phyloP scores from a whole-genome alignment of 116 monocot genomes.

The Iris pallida region DNA sequence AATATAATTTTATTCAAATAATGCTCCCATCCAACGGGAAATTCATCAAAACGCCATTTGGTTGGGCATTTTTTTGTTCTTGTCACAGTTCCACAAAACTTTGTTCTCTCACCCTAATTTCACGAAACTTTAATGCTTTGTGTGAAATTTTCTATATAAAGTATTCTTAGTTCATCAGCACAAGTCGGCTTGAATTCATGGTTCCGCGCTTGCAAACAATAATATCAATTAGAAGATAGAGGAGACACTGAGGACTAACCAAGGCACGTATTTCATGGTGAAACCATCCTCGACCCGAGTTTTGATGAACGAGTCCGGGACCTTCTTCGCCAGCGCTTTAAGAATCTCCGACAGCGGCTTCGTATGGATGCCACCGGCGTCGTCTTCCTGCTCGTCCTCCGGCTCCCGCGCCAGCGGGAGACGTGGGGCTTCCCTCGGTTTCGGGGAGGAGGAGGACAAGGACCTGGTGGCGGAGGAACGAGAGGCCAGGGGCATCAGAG shows the following conservation, averaged over 20 bases:
- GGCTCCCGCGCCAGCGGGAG: neutral
- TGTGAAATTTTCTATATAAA: too few relatives aligned
- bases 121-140: too few relatives aligned
- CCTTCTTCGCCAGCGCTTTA: slow-evolving; percentile 39
- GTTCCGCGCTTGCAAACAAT: too few relatives aligned
- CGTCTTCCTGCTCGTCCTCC: slow-evolving; percentile 15
- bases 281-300: slow-evolving; percentile 29
- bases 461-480: slow-evolving; percentile 24
- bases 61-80: too few relatives aligned
- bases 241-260: slow-evolving; percentile 20
- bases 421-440: slow-evolving; percentile 3
- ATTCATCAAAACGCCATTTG: too few relatives aligned
- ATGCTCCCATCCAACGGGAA: too few relatives aligned
- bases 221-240: neutral
- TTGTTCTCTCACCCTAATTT: too few relatives aligned
- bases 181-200: too few relatives aligned
- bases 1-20: too few relatives aligned
- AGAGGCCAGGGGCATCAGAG: neutral
- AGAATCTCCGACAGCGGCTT: slow-evolving; percentile 41
- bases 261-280: slow-evolving; percentile 40
- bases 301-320: slow-evolving; percentile 41
- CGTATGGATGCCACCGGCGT: slow-evolving; percentile 23
- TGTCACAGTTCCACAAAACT: too few relatives aligned
- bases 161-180: too few relatives aligned
- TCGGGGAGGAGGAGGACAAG: neutral